Evolutionary conservation across 2,329 filamentous ascomycete species (phyloP).

Genomic region (Leptographium wingfieldii): DNA sequence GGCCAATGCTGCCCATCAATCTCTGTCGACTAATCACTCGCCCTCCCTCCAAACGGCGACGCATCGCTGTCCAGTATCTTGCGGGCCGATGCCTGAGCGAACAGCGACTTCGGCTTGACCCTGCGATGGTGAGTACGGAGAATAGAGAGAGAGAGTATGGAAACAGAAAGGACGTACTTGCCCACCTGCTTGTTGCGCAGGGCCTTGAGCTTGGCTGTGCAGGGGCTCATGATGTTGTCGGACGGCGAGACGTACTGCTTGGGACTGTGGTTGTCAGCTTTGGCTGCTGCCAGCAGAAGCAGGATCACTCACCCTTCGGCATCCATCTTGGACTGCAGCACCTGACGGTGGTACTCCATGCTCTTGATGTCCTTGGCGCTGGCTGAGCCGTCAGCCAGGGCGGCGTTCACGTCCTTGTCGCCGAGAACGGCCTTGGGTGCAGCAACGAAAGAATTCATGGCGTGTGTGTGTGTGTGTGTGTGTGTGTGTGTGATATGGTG

Average conservation of each 20-base stretch:
- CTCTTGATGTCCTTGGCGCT: conserved; percentile 47
- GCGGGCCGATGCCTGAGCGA: conserved; percentile 46
- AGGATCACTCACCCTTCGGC: conserved; percentile 45
- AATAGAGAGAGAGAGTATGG: background rate
- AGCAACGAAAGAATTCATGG: conserved; percentile 4
- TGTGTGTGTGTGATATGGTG: background rate
- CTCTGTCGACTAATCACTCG: too few relatives aligned
- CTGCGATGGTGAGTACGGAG: conserved; percentile 21
- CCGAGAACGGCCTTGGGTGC: conserved; percentile 33
- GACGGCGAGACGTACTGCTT: conserved; percentile 62
- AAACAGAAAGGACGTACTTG: conserved; percentile 46
- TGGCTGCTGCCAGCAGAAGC: too few relatives aligned
- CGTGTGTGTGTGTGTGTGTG: background rate
- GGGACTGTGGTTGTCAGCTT: conserved; percentile 9
- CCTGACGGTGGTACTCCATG: conserved; percentile 68
- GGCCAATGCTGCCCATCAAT: background rate
- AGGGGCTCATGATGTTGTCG: conserved; percentile 82
- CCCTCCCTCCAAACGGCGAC: conserved; percentile 22
- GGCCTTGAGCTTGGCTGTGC: conserved; percentile 68
- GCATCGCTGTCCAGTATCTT: conserved; percentile 45
- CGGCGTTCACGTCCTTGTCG: conserved; percentile 52
- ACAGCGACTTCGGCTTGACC: conserved; percentile 55
- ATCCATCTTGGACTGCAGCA: conserved; percentile 60
- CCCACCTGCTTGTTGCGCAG: conserved; percentile 68
- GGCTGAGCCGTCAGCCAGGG: conserved; percentile 26